These are phyloP conservation scores for Calonectria multiphialidica DNA, from an alignment of 2,329 filamentous ascomycete genomes.

Conservation along the genomic window DNA sequence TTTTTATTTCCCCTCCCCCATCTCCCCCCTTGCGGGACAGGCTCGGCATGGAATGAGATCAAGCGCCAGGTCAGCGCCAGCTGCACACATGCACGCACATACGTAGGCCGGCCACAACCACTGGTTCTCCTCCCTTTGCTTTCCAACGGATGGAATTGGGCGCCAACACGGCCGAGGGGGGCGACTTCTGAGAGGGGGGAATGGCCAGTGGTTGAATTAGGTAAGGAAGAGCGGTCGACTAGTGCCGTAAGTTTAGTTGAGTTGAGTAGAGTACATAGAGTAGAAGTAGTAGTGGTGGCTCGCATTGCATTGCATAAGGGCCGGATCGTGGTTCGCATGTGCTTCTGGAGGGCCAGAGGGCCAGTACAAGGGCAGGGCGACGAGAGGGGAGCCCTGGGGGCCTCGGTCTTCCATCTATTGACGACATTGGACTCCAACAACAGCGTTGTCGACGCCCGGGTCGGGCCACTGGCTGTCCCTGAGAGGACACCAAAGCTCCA, in stretches of 20 bases:
- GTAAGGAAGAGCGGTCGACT: not conserved
- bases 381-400: not conserved
- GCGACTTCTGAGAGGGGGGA: not conserved
- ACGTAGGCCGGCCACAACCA: not conserved
- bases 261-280: not conserved
- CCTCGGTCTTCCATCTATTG: not conserved
- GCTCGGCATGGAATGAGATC: not conserved
- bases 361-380: not conserved
- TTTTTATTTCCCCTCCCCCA: not conserved
- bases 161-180: not conserved
- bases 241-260: not conserved
- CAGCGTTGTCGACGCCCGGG: not conserved
- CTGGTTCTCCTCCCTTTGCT: not conserved
- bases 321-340: constrained; percentile 30
- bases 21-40: not conserved
- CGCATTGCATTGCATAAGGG: constrained; percentile 43
- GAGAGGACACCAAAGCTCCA: not conserved
- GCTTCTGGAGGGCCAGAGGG: not conserved
- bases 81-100: not conserved
- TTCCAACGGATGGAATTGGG: not conserved
- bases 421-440: not conserved
- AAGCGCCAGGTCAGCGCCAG: not conserved
- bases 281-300: constrained; percentile 26
- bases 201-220: not conserved
- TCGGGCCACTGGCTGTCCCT: not conserved